Evolutionary conservation across 2,329 filamentous ascomycete species (phyloP), one percentile per base, ranked within the genome.

Genomic region (Penicillium sp.): DNA sequence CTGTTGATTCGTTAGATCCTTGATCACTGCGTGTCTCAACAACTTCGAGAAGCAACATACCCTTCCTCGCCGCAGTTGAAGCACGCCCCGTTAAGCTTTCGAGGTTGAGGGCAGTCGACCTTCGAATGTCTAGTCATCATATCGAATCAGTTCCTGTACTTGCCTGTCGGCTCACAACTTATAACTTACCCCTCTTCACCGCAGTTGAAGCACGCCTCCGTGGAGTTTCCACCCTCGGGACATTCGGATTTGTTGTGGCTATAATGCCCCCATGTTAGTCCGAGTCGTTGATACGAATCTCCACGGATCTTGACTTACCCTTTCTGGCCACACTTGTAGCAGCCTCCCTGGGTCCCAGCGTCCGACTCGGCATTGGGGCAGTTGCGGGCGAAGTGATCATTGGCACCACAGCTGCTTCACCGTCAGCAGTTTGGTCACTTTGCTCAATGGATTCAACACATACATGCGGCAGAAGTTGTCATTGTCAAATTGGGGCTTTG

Each of bases 291-390:
- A 43, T 3, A 18, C 24, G 14, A 13, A 9, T 8, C n/a, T 33
- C 22, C 14, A 24, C 25, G 30, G 3, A 27, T 27, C 18, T 14
- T 28, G 4, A 50, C 55, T 60, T 58, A 69, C 72, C 74, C 69
- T 62, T 72, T 66, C 64, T 77, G 62, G 39, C 70, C 71, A 56
- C 74, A 76, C 52, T 78, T 78, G 67, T 75, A 77, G 60, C 75
- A 78, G 16, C 64, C 69, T 70, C 42, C 41, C 27, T 11, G 30
- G 42, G 9, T 5, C 20, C 30, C 44, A 61, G 9, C 16, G 11
- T 13, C 9, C 14, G 10, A 11, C 5, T 20, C 35, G 53, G 24
- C 57, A 53, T 75, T 70, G 3, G 75, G 69, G 49, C 76, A 79
- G 14, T 78, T 72, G 16, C 71, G 70, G 31, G 68, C 66, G 50